Conservation (phyloP, 192 early-diverging fungal genomes). For the Backusella tuberculispora region DNA sequence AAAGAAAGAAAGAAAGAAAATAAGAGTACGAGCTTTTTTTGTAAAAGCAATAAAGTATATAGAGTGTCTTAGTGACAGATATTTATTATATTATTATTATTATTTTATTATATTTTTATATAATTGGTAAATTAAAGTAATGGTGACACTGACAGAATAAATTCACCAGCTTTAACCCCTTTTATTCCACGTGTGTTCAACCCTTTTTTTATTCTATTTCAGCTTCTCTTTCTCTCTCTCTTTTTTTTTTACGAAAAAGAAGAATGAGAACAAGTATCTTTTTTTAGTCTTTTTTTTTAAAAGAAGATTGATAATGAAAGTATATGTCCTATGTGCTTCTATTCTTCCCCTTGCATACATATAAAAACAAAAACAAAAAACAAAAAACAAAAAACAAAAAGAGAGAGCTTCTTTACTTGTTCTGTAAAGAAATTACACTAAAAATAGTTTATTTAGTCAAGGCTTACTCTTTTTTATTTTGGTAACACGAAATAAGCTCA, state of each 20-base stretch:
- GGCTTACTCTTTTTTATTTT: background rate
- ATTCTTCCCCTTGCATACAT: background rate
- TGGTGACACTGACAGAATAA: constrained; percentile 11
- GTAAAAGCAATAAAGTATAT: background rate
- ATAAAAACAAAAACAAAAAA: background rate
- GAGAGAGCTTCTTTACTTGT: background rate
- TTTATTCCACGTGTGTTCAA: too few species aligned
- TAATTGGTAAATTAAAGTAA: background rate
- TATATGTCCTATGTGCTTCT: background rate
- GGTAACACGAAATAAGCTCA: constrained; percentile 5
- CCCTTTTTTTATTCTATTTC: background rate
- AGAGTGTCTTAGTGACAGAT: background rate
- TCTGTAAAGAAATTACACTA: constrained; percentile 13
- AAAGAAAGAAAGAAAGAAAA: background rate
- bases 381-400: too few species aligned
- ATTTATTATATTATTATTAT: background rate
- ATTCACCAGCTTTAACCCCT: background rate
- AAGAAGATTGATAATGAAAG: background rate
- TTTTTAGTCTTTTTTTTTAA: background rate
- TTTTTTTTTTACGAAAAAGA: background rate
- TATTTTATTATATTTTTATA: background rate
- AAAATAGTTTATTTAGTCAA: constrained; percentile 14
- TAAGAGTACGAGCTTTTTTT: background rate
- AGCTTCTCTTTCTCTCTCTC: background rate
- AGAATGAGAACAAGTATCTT: too few species aligned